Percentiles rank a stretch among this genome's conserved stretches.
phyloP scores from a whole-genome alignment of 495 filamentous ascomycete genomes.

The Oleoguttula mirabilis region DNA sequence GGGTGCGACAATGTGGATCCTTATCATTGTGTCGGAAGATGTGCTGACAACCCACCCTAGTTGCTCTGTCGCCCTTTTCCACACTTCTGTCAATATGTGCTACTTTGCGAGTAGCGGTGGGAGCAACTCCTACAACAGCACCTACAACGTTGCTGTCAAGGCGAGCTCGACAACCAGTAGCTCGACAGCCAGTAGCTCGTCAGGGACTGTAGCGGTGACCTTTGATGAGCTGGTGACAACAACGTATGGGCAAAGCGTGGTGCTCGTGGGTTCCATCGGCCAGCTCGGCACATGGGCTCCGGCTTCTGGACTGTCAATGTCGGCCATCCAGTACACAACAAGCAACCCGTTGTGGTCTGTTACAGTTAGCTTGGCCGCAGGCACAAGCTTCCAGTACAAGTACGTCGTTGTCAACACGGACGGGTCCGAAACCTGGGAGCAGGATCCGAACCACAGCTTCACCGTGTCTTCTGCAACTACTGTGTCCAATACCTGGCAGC shows the following conservation, averaged over 20 bases:
- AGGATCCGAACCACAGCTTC: slow-evolving; percentile 49
- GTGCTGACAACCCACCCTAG: background rate
- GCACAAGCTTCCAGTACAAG: slow-evolving; percentile 52
- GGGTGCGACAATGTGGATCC: slow-evolving; percentile 1
- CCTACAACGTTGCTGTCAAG: slow-evolving; percentile 2
- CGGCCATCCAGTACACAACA: slow-evolving; percentile 40
- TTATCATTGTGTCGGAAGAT: background rate
- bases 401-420: slow-evolving; percentile 47
- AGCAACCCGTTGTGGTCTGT: slow-evolving; percentile 47
- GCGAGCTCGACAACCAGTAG: background rate
- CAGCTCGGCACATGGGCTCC: slow-evolving; percentile 48
- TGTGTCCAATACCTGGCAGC: slow-evolving; percentile 12
- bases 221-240: slow-evolving; percentile 48
- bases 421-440: slow-evolving; percentile 49
- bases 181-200: background rate
- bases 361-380: slow-evolving; percentile 39
- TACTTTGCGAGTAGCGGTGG: background rate
- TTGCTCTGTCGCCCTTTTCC: background rate
- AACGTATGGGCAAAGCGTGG: slow-evolving; percentile 46
- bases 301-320: slow-evolving; percentile 38
- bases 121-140: background rate
- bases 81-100: background rate
- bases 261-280: slow-evolving; percentile 42
- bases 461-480: slow-evolving; percentile 30
- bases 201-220: slow-evolving; percentile 12